A percentile compares a stretch with the other conserved stretches of the same genome.
These are phyloP conservation scores for Thalassiosira exigua DNA, from an alignment of 352 stramenopile species.

Conservation along the genomic window DNA sequence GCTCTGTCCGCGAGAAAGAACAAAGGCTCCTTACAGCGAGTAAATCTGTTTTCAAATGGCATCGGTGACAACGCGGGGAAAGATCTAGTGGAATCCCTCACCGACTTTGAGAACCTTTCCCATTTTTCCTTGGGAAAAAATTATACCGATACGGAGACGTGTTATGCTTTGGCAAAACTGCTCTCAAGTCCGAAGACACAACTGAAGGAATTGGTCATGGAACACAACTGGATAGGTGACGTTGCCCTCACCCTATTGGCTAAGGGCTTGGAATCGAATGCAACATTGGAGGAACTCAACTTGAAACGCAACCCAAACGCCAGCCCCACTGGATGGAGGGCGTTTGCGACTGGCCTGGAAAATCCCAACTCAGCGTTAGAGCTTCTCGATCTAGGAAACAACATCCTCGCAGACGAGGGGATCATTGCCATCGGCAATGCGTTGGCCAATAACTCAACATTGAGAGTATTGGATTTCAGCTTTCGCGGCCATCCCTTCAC, in stretches of 20 bases:
- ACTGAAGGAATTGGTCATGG: constrained; percentile 2
- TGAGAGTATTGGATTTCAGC: neutral
- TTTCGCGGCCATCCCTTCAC: neutral
- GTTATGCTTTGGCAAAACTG: neutral
- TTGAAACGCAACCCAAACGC: neutral
- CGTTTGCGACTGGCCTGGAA: neutral
- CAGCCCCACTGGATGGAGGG: neutral
- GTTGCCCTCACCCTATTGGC: neutral
- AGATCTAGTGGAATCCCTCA: neutral
- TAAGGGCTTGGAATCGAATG: neutral
- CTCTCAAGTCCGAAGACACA: constrained; percentile 7
- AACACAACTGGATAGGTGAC: constrained; percentile 1
- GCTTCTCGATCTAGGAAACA: neutral
- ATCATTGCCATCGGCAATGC: neutral
- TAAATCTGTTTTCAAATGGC: neutral
- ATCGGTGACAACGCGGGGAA: neutral
- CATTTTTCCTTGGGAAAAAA: neutral
- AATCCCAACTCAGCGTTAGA: constrained; percentile 1
- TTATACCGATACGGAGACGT: neutral
- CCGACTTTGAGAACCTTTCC: neutral
- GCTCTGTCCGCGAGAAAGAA: neutral
- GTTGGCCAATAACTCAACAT: neutral
- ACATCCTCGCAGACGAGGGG: constrained; percentile 1
- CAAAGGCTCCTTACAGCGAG: neutral
- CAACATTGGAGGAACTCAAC: constrained; percentile 4